phyloP scores from a whole-genome alignment of 2,329 filamentous ascomycete species.

The Phoma sp. region DNA sequence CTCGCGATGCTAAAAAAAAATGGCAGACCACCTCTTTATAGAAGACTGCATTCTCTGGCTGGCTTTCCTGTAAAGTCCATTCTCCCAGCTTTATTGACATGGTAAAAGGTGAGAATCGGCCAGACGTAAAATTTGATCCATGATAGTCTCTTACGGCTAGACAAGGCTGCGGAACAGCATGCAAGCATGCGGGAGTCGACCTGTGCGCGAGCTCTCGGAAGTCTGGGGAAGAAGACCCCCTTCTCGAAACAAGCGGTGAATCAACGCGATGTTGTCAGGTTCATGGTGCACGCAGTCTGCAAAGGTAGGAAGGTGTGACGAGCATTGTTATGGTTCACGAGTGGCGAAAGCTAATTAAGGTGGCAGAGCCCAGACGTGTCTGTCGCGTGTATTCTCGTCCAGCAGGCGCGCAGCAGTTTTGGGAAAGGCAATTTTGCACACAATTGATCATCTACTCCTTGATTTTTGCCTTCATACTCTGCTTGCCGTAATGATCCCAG shows the following conservation, averaged over 20 bases:
- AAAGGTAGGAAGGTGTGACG: slow-evolving; percentile 4
- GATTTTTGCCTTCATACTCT: slow-evolving; percentile 42
- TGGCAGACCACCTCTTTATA: not conserved
- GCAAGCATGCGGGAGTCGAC: not conserved
- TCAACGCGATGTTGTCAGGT: not conserved
- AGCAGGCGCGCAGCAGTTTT: too few relatives aligned
- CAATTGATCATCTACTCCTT: too few relatives aligned
- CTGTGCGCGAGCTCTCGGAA: not conserved
- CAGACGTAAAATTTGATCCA: not conserved
- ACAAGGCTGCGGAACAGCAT: not conserved
- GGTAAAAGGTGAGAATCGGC: not conserved
- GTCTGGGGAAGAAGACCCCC: not conserved
- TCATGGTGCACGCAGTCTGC: not conserved
- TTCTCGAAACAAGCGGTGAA: not conserved
- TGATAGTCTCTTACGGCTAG: not conserved
- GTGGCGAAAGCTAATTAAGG: too few relatives aligned
- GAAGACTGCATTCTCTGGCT: not conserved
- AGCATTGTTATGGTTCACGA: too few relatives aligned
- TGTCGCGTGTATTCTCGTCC: too few relatives aligned
- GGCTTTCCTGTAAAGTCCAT: not conserved
- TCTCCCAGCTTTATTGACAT: not conserved
- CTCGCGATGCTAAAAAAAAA: not conserved
- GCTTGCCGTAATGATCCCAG: slow-evolving; percentile 44
- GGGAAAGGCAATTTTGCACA: too few relatives aligned
- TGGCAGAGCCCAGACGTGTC: too few relatives aligned